These are phyloP conservation scores for Didymella sp. DNA, from an alignment of 2,329 filamentous ascomycete species.

Conservation along the genomic window DNA sequence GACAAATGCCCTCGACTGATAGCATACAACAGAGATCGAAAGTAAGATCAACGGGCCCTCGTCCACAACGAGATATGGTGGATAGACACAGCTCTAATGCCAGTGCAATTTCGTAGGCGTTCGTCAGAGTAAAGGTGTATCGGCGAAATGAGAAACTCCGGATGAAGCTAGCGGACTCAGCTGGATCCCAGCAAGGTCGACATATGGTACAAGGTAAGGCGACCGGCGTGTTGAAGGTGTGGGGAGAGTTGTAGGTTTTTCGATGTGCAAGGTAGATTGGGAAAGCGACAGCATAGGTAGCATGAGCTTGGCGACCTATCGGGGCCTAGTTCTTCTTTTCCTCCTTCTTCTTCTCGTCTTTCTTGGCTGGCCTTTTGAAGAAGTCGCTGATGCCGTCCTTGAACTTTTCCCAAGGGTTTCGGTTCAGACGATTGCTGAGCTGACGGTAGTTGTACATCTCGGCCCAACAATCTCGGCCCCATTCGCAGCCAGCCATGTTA, in stretches of 20 bases:
- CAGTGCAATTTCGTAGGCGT: constrained; percentile 21
- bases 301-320: neutral
- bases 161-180: neutral
- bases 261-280: neutral
- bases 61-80: neutral
- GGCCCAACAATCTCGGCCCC: constrained; percentile 95
- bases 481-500: constrained; percentile 98
- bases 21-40: neutral
- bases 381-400: constrained; percentile 56
- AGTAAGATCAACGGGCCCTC: neutral
- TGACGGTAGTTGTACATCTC: constrained; percentile 97
- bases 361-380: constrained; percentile 39
- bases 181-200: neutral
- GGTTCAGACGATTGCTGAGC: constrained; percentile 88
- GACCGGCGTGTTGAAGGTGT: neutral
- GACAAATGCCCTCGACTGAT: constrained; percentile 1
- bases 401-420: constrained; percentile 76
- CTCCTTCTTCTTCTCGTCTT: constrained; percentile 37
- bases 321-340: constrained; percentile 20
- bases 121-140: constrained; percentile 17
- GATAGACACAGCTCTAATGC: constrained; percentile 15
- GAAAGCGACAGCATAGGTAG: neutral
- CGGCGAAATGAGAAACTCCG: neutral
- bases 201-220: constrained; percentile 10
- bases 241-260: neutral